Base-by-base conservation (phyloP, 2,329 filamentous ascomycete species). In the Aspergillus fumigatus region DNA sequence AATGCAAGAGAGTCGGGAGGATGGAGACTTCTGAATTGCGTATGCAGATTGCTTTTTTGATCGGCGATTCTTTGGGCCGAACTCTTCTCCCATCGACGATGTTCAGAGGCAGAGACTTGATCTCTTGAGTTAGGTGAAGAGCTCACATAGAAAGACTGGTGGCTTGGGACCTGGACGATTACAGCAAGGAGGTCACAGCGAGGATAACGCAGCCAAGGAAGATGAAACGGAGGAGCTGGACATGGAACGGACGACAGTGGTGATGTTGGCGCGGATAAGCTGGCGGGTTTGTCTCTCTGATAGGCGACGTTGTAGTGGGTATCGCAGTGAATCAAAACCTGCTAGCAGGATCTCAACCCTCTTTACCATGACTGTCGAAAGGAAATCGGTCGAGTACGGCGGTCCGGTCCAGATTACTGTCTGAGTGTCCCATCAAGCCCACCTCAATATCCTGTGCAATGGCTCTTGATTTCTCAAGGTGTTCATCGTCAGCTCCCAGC, bases 1-100 rank as follows among this genome's bases (percentile, higher is more conserved):
- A 8, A 62, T 63, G 59, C 14, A 43, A 8, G 5, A 57, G 8
- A 63, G 61, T 40, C 61, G 59, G 59, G 26, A 54, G 38, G 57
- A n/a, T 45, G 57, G 61, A 2, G 51, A 59, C 35, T 61, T 60
- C 17, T 61, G 59, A 55, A 41, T 59, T 5, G 48, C 48, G 3
- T 62, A 62, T 52, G 21, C 21, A 23, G 21, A 23, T 23, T 23
- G 21, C 21, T 23, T 23, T 23, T 23, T 23, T 23, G 53, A 62
- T 47, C 8, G n/a, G 1, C 43, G 55, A 17, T 54, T 57, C 17
- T 61, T 59, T 29, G 55, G 55, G 11, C 19, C 29, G 4, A 26
- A 14, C 8, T 19, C n/a, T 17, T 23, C 4, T 32, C 32, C 32
- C 32, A 35, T 35, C 32, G 27, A 38, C 3, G 29, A 49, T 10